These are phyloP conservation scores for Chaetomium globosum DNA, from an alignment of 2,329 filamentous ascomycete genomes.

Conservation along the genomic window DNA sequence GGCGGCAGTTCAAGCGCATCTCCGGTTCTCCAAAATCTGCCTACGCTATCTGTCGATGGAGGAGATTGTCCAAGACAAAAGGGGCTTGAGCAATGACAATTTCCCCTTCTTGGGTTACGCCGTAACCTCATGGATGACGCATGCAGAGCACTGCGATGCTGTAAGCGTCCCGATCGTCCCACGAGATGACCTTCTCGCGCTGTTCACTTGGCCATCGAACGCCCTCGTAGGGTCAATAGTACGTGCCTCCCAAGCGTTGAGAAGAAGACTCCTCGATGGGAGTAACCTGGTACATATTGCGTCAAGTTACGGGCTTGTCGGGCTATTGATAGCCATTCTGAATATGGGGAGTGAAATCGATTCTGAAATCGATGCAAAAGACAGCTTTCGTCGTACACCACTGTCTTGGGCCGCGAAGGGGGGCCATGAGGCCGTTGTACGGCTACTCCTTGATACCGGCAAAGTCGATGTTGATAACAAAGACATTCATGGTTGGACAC, in stretches of 20 bases:
- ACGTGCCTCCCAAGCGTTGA: constrained; percentile 17
- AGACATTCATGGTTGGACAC: not conserved
- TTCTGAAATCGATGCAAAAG: constrained; percentile 1
- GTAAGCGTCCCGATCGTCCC: constrained; percentile 14
- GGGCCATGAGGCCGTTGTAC: not conserved
- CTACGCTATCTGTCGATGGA: constrained; percentile 37
- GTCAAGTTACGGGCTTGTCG: not conserved
- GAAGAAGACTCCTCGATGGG: no score
- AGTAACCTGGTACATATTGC: constrained; percentile 12
- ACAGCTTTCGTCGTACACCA: not conserved
- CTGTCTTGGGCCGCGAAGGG: not conserved
- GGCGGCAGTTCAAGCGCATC: constrained; percentile 29
- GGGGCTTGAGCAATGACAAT: not conserved
- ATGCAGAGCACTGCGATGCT: constrained; percentile 26
- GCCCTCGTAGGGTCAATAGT: constrained; percentile 24
- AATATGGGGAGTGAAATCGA: not conserved
- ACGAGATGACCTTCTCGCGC: constrained; percentile 27
- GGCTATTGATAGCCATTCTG: not conserved
- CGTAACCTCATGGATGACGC: constrained; percentile 28
- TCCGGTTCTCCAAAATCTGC: constrained; percentile 36
- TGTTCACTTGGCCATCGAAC: constrained; percentile 29
- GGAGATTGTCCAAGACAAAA: constrained; percentile 28
- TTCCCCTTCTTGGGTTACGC: constrained; percentile 33
- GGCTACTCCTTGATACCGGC: not conserved
- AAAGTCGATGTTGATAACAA: constrained; percentile 8